Conservation (phyloP, 371 early-diverging fungal species). For the Saksenaea vasiformis region DNA sequence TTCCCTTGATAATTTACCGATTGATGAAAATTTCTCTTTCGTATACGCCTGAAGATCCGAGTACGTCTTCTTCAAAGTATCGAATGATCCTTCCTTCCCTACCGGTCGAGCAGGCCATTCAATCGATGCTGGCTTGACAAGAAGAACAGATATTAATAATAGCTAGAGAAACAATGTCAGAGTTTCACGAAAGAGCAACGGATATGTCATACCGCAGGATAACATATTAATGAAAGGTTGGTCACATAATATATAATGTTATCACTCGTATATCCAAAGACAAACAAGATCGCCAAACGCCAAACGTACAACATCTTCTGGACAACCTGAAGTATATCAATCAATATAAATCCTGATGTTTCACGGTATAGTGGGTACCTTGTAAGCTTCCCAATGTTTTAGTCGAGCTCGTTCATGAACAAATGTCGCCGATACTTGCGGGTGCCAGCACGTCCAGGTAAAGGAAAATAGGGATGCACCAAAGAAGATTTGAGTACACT, state of each 20-base stretch:
- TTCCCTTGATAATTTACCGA: slow-evolving; percentile 12
- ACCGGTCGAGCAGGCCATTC: background rate
- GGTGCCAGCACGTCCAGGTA: slow-evolving; percentile 19
- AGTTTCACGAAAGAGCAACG: background rate
- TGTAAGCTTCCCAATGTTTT: slow-evolving; percentile 11
- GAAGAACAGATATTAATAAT: background rate
- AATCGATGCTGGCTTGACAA: background rate
- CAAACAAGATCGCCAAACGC: slow-evolving; percentile 1
- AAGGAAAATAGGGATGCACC: background rate
- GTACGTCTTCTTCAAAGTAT: slow-evolving; percentile 8
- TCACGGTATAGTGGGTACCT: slow-evolving; percentile 1
- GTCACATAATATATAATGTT: background rate
- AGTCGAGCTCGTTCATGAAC: slow-evolving; percentile 6
- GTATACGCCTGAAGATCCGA: slow-evolving; percentile 11
- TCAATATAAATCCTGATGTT: background rate
- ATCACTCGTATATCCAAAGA: background rate
- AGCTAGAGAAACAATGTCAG: background rate
- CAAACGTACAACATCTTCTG: slow-evolving; percentile 10
- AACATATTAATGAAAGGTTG: background rate
- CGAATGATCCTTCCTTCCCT: background rate
- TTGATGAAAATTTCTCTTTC: background rate
- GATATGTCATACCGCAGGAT: slow-evolving; percentile 6
- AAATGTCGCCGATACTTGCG: slow-evolving; percentile 10
- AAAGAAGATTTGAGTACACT: background rate
- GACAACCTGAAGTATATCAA: background rate